These are phyloP conservation scores for Suillus lakei DNA, from an alignment of 768 basidiomycete genomes.

Conservation along the genomic window DNA sequence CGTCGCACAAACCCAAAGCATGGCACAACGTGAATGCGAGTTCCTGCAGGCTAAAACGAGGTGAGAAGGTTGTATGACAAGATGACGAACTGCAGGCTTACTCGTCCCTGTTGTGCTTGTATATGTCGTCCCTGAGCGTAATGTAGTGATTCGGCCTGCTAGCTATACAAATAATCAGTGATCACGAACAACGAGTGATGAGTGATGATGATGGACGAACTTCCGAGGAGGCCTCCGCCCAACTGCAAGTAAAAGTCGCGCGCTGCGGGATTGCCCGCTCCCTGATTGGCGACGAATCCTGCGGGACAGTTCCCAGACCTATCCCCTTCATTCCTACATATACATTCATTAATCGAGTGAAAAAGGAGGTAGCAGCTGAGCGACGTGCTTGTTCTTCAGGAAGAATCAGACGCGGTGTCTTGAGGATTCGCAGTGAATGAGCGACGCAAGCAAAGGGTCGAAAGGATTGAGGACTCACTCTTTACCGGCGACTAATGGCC, in stretches of 20 bases:
- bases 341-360: not conserved
- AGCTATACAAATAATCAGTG: slow-evolving; percentile 37
- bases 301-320: slow-evolving; percentile 55
- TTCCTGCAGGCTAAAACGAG: too few species aligned
- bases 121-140: slow-evolving; percentile 47
- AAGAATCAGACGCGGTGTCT: too few species aligned
- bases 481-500: too few species aligned
- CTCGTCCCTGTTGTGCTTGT: slow-evolving; percentile 29
- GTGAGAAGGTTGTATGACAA: too few species aligned
- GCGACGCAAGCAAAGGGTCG: too few species aligned
- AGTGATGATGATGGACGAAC: slow-evolving; percentile 29
- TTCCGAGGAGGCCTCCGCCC: slow-evolving; percentile 58
- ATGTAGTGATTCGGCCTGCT: slow-evolving; percentile 63
- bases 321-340: slow-evolving; percentile 33
- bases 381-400: slow-evolving; percentile 31
- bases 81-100: slow-evolving; percentile 29
- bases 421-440: too few species aligned
- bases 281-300: slow-evolving; percentile 49
- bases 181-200: not conserved
- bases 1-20: too few species aligned
- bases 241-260: slow-evolving; percentile 61
- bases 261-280: slow-evolving; percentile 49
- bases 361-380: not conserved
- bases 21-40: too few species aligned
- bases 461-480: too few species aligned